Conservation (phyloP, 2,329 filamentous ascomycete species). For the Aspergillus fumigatiaffinis region DNA sequence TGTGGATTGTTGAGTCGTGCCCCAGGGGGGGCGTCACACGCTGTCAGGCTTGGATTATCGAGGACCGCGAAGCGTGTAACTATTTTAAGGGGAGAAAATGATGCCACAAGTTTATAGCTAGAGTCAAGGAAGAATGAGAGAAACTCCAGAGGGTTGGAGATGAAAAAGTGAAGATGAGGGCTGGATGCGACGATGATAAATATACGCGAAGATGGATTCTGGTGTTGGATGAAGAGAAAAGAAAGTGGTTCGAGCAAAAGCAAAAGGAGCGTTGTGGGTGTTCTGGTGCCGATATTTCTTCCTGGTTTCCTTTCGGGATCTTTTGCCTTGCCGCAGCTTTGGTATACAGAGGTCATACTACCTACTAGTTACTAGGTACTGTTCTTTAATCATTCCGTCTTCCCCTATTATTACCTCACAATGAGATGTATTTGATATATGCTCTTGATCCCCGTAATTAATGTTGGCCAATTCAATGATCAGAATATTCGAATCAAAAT, state of each 20-base stretch:
- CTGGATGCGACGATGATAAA: background rate
- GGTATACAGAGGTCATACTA: background rate
- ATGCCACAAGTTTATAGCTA: constrained; percentile 9
- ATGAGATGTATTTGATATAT: background rate
- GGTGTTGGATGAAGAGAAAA: constrained; percentile 6
- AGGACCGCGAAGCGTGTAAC: background rate
- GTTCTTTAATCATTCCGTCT: background rate
- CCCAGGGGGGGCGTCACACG: background rate
- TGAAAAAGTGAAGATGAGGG: background rate
- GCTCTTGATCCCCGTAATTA: background rate
- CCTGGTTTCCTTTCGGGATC: background rate
- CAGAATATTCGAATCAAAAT: background rate
- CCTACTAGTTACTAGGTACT: background rate
- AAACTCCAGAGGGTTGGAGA: background rate
- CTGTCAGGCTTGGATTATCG: background rate
- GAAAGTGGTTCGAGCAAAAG: background rate
- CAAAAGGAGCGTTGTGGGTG: background rate
- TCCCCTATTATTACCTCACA: background rate
- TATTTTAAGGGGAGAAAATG: background rate
- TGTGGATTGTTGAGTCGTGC: background rate
- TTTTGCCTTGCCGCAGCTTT: background rate
- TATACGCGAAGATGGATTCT: background rate
- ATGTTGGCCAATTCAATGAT: background rate
- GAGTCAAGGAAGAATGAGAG: background rate
- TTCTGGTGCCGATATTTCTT: background rate